Evolutionary conservation across 2,329 filamentous ascomycete genomes (phyloP).

Genomic region (Sclerotinia borealis): DNA sequence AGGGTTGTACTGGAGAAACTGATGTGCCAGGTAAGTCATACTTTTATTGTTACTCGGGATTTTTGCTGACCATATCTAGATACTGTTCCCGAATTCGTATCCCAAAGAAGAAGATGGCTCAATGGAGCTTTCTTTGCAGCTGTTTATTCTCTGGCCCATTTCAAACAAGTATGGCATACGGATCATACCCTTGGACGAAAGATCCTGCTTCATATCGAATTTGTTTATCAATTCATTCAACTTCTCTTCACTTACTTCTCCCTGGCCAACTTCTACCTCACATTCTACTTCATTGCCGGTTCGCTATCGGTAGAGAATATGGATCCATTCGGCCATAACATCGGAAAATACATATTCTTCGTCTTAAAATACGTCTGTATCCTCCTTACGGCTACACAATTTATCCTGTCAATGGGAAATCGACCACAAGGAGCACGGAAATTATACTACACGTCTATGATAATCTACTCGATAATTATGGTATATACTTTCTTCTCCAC

Average conservation of each 20-base stretch:
- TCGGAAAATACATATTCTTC: conserved; percentile 79
- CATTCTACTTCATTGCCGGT: conserved; percentile 96
- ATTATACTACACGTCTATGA: conserved; percentile 81
- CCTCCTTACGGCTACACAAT: conserved; percentile 86
- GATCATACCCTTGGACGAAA: conserved; percentile 89
- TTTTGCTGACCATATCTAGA: conserved; percentile 46
- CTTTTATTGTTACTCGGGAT: neutral
- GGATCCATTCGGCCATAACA: conserved; percentile 86
- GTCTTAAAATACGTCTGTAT: conserved; percentile 80
- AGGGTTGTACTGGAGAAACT: conserved; percentile 92
- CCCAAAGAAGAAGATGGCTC: conserved; percentile 91
- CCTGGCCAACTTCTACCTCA: conserved; percentile 96
- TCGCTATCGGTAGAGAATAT: conserved; percentile 72
- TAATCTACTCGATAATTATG: conserved; percentile 94
- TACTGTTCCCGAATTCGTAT: conserved; percentile 91
- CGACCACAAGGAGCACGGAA: conserved; percentile 90
- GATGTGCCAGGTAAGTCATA: conserved; percentile 78
- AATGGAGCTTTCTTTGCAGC: conserved; percentile 99
- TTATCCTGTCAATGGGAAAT: conserved; percentile 94
- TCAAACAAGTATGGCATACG: conserved; percentile 84
- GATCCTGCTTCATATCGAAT: conserved; percentile 87
- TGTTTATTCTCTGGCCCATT: conserved; percentile 94
- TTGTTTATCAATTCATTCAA: conserved; percentile 88
- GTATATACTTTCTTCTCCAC: conserved; percentile 85
- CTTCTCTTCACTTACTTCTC: conserved; percentile 97